Evolutionary conservation across 1,139 yeast species (phyloP).

Genomic region (Debaryomycetaceae sp.): DNA sequence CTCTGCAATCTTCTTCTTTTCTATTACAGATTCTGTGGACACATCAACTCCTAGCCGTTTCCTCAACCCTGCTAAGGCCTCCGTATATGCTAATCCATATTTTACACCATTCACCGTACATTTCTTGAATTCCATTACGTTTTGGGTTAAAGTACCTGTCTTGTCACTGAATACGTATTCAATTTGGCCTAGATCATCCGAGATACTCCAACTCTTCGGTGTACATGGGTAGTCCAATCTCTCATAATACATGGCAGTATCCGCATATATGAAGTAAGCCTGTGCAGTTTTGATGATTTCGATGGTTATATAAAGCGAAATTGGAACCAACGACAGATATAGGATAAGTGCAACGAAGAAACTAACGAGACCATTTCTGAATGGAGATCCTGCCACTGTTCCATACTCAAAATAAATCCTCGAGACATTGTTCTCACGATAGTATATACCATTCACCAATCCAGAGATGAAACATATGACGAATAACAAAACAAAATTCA

Average conservation of each 20-base stretch:
- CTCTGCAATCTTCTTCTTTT: slow-evolving; percentile 33
- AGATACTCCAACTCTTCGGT: slow-evolving; percentile 60
- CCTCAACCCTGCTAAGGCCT: slow-evolving; percentile 57
- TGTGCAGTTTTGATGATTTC: slow-evolving; percentile 60
- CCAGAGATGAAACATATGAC: slow-evolving; percentile 52
- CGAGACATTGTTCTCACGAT: slow-evolving; percentile 29
- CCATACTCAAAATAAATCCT: slow-evolving; percentile 47
- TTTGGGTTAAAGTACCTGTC: slow-evolving; percentile 60
- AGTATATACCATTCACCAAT: slow-evolving; percentile 49
- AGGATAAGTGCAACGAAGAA: slow-evolving; percentile 53
- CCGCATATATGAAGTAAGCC: slow-evolving; percentile 54
- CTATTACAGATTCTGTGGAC: slow-evolving; percentile 40
- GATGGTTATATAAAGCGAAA: slow-evolving; percentile 56
- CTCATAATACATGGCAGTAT: slow-evolving; percentile 49
- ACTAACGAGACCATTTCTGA: slow-evolving; percentile 48
- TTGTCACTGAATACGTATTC: slow-evolving; percentile 61
- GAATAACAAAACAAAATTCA: slow-evolving; percentile 47
- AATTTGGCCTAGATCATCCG: slow-evolving; percentile 64
- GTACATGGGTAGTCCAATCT: slow-evolving; percentile 55
- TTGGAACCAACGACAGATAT: slow-evolving; percentile 58
- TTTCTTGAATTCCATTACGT: slow-evolving; percentile 58
- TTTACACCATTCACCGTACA: slow-evolving; percentile 54
- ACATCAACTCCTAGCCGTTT: slow-evolving; percentile 56
- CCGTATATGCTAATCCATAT: slow-evolving; percentile 62
- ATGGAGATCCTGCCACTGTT: slow-evolving; percentile 49